These are phyloP conservation scores for Dryas octopetala DNA, from an alignment of 306 rosid species.

Conservation along the genomic window DNA sequence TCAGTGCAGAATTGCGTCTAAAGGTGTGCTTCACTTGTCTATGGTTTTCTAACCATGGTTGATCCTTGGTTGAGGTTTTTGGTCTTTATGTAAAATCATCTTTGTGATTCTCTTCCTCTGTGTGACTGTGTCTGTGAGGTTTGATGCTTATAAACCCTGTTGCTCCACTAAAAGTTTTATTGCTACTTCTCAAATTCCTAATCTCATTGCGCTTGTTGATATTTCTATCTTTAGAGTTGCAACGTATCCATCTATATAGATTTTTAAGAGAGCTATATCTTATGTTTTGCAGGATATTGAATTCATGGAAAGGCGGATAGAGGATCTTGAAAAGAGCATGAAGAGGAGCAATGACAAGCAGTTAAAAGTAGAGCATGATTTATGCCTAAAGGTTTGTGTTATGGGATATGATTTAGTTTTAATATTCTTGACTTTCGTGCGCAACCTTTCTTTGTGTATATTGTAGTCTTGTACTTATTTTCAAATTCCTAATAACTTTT, in stretches of 20 bases:
- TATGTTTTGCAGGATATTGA: constrained; percentile 68
- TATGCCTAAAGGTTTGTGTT: constrained; percentile 68
- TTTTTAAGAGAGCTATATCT: constrained; percentile 18
- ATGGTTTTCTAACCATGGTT: background rate
- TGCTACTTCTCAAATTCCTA: background rate
- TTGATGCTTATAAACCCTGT: background rate
- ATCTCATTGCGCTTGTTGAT: background rate
- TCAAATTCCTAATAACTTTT: too few species aligned
- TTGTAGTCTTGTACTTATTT: background rate
- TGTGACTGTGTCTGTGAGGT: background rate
- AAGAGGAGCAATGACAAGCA: constrained; percentile 99
- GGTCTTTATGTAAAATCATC: background rate
- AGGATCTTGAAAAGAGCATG: constrained; percentile 96
- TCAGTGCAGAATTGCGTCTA: constrained; percentile 77
- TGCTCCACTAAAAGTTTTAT: background rate
- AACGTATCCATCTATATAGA: constrained; percentile 1
- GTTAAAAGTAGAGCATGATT: constrained; percentile 80
- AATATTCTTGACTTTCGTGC: background rate
- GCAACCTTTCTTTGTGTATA: background rate
- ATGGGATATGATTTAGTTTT: background rate
- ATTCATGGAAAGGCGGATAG: constrained; percentile 74
- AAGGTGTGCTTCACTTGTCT: constrained; percentile 54
- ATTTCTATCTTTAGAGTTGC: background rate
- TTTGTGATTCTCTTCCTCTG: background rate
- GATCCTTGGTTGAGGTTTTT: background rate